phyloP scores from a whole-genome alignment of 2,329 filamentous ascomycete genomes.

The Pseudogymnoascus sp. region DNA sequence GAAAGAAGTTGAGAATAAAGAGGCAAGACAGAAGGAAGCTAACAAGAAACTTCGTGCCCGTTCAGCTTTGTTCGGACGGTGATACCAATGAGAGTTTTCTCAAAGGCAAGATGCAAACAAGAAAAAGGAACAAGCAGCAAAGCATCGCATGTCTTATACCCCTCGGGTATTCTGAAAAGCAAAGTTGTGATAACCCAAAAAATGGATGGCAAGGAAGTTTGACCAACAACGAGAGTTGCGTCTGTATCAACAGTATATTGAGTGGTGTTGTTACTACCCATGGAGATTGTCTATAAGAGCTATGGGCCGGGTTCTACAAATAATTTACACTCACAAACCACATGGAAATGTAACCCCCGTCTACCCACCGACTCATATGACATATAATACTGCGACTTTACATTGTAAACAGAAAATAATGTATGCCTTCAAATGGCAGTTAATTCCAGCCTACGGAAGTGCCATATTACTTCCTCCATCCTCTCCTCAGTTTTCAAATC shows the following conservation, averaged over 20 bases:
- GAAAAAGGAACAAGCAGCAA: background rate
- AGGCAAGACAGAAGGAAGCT: conserved; percentile 19
- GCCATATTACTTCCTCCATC: background rate
- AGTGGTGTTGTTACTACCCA: background rate
- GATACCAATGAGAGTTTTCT: too few relatives aligned
- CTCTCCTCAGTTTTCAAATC: background rate
- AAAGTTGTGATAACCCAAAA: background rate
- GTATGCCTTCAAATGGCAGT: background rate
- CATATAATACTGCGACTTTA: background rate
- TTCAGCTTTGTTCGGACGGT: too few relatives aligned
- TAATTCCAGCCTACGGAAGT: conserved; percentile 1
- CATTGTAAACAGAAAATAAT: background rate
- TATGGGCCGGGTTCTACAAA: background rate
- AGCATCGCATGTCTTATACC: background rate
- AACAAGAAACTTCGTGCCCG: too few relatives aligned
- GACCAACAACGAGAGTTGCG: background rate
- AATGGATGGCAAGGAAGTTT: background rate
- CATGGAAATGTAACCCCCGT: background rate
- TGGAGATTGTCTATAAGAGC: background rate
- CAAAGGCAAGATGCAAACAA: background rate
- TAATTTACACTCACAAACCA: background rate
- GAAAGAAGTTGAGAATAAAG: conserved; percentile 18
- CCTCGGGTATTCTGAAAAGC: background rate
- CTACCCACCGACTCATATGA: too few relatives aligned
- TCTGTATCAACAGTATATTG: background rate